Evolutionary conservation across 2,329 filamentous ascomycete genomes (phyloP).

Genomic region (Paracoccidioides brasiliensis): DNA sequence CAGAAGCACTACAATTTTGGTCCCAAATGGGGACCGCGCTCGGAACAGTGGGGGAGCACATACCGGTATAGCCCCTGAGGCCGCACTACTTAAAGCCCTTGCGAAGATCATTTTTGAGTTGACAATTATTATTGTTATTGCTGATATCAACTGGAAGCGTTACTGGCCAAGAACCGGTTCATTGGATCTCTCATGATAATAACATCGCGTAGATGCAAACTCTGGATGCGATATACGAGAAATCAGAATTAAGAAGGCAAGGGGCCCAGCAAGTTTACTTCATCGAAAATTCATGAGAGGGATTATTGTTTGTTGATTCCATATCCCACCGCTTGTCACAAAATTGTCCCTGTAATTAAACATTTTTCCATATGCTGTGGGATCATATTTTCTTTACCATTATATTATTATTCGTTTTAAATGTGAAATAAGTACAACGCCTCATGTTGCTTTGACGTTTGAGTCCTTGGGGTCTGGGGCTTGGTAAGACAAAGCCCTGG

Average conservation of each 20-base stretch:
- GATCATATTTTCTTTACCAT: too few species aligned
- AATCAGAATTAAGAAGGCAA: slow-evolving; percentile 4
- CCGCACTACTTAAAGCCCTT: not conserved
- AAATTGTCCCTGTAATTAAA: too few species aligned
- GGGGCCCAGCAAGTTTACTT: not conserved
- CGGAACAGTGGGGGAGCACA: slow-evolving; percentile 9
- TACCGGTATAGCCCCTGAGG: slow-evolving; percentile 3
- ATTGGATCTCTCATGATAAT: slow-evolving; percentile 9
- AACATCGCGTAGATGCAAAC: slow-evolving; percentile 7
- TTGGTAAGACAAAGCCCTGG: too few species aligned
- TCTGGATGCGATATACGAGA: slow-evolving; percentile 9
- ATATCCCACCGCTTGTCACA: too few species aligned
- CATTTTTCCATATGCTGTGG: too few species aligned
- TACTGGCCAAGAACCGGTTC: slow-evolving; percentile 8
- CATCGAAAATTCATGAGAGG: not conserved
- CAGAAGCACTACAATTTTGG: slow-evolving; percentile 18
- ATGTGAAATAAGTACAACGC: too few species aligned
- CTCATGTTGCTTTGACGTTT: too few species aligned
- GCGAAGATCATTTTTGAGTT: not conserved
- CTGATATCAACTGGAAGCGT: slow-evolving; percentile 9
- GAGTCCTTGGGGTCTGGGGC: too few species aligned
- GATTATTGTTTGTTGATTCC: not conserved
- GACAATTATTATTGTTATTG: not conserved
- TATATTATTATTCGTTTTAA: too few species aligned
- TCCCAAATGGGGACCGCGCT: slow-evolving; percentile 18